These are phyloP conservation scores for Trichoderma atroviride DNA, from an alignment of 2,329 filamentous ascomycete genomes.

Conservation along the genomic window DNA sequence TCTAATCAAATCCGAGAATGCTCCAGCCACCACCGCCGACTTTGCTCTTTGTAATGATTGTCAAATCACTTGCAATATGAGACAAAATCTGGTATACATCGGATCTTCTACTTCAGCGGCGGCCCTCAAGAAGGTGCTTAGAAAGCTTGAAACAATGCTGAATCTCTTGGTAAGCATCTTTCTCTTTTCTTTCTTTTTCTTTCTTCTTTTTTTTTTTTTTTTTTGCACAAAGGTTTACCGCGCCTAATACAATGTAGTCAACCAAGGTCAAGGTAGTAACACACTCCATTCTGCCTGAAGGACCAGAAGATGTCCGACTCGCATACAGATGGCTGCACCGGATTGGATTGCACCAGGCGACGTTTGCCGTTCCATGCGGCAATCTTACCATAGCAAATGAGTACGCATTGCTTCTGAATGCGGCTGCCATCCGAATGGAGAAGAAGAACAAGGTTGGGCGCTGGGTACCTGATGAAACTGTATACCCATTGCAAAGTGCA, in stretches of 20 bases:
- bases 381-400: constrained; percentile 23
- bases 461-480: constrained; percentile 23
- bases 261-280: constrained; percentile 15
- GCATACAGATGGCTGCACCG: constrained; percentile 36
- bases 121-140: constrained; percentile 27
- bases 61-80: constrained; percentile 36
- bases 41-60: constrained; percentile 31
- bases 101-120: constrained; percentile 28
- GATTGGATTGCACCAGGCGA: constrained; percentile 33
- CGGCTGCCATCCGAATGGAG: constrained; percentile 32
- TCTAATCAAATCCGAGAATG: constrained; percentile 25
- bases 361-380: constrained; percentile 34
- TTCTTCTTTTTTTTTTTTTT: neutral
- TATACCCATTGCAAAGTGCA: constrained; percentile 28
- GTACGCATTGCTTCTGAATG: constrained; percentile 29
- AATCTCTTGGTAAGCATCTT: constrained; percentile 16
- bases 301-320: constrained; percentile 19
- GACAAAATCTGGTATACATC: constrained; percentile 36
- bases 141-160: constrained; percentile 25
- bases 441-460: constrained; percentile 13
- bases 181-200: neutral
- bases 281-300: constrained; percentile 34
- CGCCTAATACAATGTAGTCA: constrained; percentile 28
- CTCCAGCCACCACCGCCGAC: neutral
- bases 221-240: neutral